These are phyloP conservation scores for Phoma sp. DNA, from an alignment of 2,329 filamentous ascomycete species.

Conservation along the genomic window DNA sequence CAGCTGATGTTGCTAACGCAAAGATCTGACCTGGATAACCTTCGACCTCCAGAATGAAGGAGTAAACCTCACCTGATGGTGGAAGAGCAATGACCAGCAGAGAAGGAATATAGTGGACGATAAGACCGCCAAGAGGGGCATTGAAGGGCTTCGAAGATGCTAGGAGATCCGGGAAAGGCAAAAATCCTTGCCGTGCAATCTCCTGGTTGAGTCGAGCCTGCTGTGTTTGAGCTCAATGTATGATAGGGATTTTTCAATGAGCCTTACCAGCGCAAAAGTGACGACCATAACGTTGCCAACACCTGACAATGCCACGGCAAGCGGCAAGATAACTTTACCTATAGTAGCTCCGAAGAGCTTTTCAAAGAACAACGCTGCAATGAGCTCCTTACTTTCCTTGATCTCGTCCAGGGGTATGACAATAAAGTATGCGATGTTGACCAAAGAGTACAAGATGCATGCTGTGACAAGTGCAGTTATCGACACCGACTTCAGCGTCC, in stretches of 20 bases:
- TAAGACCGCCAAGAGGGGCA: constrained; percentile 70
- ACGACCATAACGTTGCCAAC: constrained; percentile 77
- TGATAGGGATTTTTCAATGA: too few relatives aligned
- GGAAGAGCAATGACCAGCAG: constrained; percentile 70
- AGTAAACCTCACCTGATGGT: constrained; percentile 70
- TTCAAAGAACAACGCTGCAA: constrained; percentile 72
- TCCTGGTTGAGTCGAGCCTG: constrained; percentile 75
- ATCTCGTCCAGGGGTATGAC: constrained; percentile 73
- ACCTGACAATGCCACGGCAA: constrained; percentile 71
- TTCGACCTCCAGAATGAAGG: constrained; percentile 75
- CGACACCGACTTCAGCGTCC: constrained; percentile 68
- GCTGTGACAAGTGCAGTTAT: constrained; percentile 66
- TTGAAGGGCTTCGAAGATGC: constrained; percentile 71
- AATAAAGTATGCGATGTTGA: constrained; percentile 69
- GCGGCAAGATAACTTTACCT: constrained; percentile 64
- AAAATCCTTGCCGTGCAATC: constrained; percentile 72
- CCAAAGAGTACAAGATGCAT: constrained; percentile 69
- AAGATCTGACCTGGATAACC: constrained; percentile 71
- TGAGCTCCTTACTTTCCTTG: constrained; percentile 68
- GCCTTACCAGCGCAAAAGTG: constrained; percentile 68
- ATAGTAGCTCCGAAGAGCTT: constrained; percentile 65
- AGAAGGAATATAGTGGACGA: constrained; percentile 73
- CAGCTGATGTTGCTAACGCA: constrained; percentile 62
- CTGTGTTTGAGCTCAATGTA: neutral
- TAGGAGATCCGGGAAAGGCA: constrained; percentile 67